Percentiles rank a stretch among this genome's conserved stretches.
Conservation (phyloP, 495 filamentous ascomycete genomes). For the Durotheca rogersii region DNA sequence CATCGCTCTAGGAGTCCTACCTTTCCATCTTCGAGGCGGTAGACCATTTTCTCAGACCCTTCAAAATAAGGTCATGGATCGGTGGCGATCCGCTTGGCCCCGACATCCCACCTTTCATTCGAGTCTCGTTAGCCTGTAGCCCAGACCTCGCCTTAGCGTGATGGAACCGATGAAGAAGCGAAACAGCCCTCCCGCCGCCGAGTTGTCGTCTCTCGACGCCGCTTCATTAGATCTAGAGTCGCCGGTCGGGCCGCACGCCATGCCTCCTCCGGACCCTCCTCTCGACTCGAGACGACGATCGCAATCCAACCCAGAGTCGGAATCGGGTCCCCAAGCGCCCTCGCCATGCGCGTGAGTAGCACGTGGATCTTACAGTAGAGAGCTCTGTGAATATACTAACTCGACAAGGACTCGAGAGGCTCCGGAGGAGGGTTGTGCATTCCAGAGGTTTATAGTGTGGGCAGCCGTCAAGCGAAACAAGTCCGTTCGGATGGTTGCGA, state of each 20-base stretch:
- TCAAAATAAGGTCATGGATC: slow-evolving; percentile 40
- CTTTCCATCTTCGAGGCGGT: slow-evolving; percentile 35
- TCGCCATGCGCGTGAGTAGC: slow-evolving; percentile 38
- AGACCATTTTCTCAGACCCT: slow-evolving; percentile 34
- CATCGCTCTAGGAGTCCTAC: slow-evolving; percentile 38
- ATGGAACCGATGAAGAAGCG: slow-evolving; percentile 36
- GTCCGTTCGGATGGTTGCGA: slow-evolving; percentile 41
- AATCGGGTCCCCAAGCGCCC: slow-evolving; percentile 17
- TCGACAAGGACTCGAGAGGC: slow-evolving; percentile 43
- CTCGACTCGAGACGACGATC: slow-evolving; percentile 26
- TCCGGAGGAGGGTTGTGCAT: slow-evolving; percentile 46
- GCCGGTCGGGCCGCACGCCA: slow-evolving; percentile 26
- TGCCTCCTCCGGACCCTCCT: slow-evolving; percentile 12
- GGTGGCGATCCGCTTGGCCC: slow-evolving; percentile 34
- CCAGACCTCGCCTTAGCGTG: slow-evolving; percentile 9
- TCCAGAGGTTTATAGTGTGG: slow-evolving; percentile 52
- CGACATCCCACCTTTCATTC: slow-evolving; percentile 30
- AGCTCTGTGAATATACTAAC: slow-evolving; percentile 30
- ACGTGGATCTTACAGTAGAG: slow-evolving; percentile 3
- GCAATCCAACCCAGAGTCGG: slow-evolving; percentile 25
- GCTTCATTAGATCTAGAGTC: slow-evolving; percentile 27
- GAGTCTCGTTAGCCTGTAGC: slow-evolving; percentile 27
- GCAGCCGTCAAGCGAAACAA: slow-evolving; percentile 52
- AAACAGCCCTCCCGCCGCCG: slow-evolving; percentile 28
- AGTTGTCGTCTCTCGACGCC: slow-evolving; percentile 27